Evolutionary conservation across 257 asterid species (phyloP).

Genomic region (Solanum lignicaule): DNA sequence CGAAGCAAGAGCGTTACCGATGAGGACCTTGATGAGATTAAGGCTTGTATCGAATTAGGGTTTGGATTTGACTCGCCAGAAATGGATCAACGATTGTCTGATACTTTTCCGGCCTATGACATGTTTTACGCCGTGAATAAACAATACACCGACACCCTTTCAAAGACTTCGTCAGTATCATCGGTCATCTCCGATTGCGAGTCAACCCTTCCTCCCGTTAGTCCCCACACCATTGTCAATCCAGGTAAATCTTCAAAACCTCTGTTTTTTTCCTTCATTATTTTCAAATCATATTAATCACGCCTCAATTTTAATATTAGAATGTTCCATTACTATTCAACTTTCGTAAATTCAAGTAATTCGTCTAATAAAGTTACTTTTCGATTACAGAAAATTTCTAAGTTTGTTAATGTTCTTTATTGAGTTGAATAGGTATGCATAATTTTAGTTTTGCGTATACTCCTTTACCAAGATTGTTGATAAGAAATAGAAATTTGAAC

Average conservation of each 20-base stretch:
- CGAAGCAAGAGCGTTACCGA: constrained; percentile 63
- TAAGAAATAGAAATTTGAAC: not conserved
- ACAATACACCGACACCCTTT: constrained; percentile 29
- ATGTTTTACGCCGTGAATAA: constrained; percentile 53
- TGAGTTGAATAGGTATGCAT: not conserved
- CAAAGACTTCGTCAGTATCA: constrained; percentile 15
- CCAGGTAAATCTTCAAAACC: constrained; percentile 26
- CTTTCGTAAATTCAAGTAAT: not conserved
- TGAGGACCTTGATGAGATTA: constrained; percentile 72
- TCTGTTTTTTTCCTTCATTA: not conserved
- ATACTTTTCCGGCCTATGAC: constrained; percentile 68
- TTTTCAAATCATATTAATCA: not conserved
- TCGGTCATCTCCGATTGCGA: constrained; percentile 29
- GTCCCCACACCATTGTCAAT: constrained; percentile 42
- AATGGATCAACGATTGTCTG: constrained; percentile 56
- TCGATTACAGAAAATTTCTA: not conserved
- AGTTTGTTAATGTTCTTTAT: not conserved
- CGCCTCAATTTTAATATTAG: not conserved
- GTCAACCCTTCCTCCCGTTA: constrained; percentile 34
- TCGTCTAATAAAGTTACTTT: not conserved
- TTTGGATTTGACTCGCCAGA: constrained; percentile 63
- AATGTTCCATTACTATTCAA: not conserved
- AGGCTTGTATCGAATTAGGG: constrained; percentile 72
- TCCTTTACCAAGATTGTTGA: not conserved
- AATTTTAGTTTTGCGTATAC: not conserved